Conservation (phyloP, 2,329 filamentous ascomycete species). For the Coniochaeta prunicola region DNA sequence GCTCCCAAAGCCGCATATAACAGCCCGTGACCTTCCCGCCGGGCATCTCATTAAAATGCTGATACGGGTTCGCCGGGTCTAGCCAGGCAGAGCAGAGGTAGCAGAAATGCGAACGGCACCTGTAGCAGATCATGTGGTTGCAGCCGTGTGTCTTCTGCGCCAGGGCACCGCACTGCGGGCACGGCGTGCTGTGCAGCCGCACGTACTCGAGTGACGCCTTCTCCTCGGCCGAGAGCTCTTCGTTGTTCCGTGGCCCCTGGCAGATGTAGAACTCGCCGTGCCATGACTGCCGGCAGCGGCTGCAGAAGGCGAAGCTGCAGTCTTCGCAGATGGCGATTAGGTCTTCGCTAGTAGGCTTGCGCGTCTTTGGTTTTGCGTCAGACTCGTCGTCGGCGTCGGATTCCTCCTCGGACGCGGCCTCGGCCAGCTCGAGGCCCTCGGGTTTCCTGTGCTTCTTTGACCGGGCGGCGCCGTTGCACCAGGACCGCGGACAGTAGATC, state of each 20-base stretch:
- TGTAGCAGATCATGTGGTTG: conserved; percentile 93
- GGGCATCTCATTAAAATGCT: conserved; percentile 71
- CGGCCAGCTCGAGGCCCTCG: conserved; percentile 53
- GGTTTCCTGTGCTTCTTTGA: conserved; percentile 69
- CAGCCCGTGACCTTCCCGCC: conserved; percentile 52
- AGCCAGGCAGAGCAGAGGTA: conserved; percentile 91
- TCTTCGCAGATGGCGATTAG: conserved; percentile 81
- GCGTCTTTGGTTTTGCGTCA: conserved; percentile 12
- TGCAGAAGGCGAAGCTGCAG: conserved; percentile 84
- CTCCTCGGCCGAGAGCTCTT: conserved; percentile 75
- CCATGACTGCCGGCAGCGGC: conserved; percentile 66
- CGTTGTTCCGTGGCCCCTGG: conserved; percentile 55
- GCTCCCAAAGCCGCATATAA: conserved; percentile 83
- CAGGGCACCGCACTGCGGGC: conserved; percentile 78
- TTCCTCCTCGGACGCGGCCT: conserved; percentile 46
- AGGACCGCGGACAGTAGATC: conserved; percentile 83
- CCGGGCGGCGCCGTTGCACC: conserved; percentile 84
- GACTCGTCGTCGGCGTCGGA: conserved; percentile 34
- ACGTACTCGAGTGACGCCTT: conserved; percentile 83
- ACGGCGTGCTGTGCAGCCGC: conserved; percentile 72
- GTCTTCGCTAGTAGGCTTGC: conserved; percentile 37
- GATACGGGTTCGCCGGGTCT: conserved; percentile 71
- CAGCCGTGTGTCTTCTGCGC: conserved; percentile 90
- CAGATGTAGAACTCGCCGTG: conserved; percentile 78
- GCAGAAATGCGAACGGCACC: conserved; percentile 89